These are phyloP conservation scores for Malassezia equina DNA, from an alignment of 1,284 basidiomycete species.

Conservation along the genomic window DNA sequence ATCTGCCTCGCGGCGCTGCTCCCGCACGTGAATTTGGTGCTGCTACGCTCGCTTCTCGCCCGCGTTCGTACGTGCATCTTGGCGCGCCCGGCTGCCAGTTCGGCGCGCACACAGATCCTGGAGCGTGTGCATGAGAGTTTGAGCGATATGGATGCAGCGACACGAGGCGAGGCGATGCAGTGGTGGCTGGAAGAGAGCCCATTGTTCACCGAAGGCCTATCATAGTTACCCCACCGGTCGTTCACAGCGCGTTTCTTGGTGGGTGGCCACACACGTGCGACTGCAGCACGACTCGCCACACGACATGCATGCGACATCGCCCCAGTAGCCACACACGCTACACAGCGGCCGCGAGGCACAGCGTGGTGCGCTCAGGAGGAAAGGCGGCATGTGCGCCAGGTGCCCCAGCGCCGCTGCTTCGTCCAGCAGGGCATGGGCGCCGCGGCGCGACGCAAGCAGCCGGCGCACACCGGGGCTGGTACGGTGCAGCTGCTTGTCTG, in stretches of 20 bases:
- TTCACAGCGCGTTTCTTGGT: conserved; percentile 16
- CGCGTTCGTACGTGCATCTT: conserved; percentile 29
- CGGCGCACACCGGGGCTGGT: conserved; percentile 13
- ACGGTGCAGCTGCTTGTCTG: conserved; percentile 1
- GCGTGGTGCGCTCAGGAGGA: neutral
- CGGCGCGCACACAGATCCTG: conserved; percentile 20
- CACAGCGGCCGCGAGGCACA: conserved; percentile 13
- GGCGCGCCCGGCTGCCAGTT: conserved; percentile 9
- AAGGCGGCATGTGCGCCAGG: conserved; percentile 8
- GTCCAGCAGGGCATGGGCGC: conserved; percentile 15
- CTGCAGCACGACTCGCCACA: conserved; percentile 15
- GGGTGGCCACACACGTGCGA: conserved; percentile 7
- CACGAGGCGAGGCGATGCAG: conserved; percentile 36
- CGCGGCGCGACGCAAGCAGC: conserved; percentile 12
- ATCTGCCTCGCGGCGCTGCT: conserved; percentile 28
- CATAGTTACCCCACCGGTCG: neutral
- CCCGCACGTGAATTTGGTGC: conserved; percentile 39
- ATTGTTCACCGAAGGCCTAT: conserved; percentile 29
- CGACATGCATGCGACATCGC: conserved; percentile 8
- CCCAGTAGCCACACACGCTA: conserved; percentile 17
- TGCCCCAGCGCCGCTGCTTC: conserved; percentile 8
- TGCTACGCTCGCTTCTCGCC: conserved; percentile 32
- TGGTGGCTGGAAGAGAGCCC: conserved; percentile 42
- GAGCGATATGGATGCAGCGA: conserved; percentile 36
- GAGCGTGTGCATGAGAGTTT: conserved; percentile 34